Conservation (phyloP, 805 yeast genomes). For the Yarrowia hollandica region DNA sequence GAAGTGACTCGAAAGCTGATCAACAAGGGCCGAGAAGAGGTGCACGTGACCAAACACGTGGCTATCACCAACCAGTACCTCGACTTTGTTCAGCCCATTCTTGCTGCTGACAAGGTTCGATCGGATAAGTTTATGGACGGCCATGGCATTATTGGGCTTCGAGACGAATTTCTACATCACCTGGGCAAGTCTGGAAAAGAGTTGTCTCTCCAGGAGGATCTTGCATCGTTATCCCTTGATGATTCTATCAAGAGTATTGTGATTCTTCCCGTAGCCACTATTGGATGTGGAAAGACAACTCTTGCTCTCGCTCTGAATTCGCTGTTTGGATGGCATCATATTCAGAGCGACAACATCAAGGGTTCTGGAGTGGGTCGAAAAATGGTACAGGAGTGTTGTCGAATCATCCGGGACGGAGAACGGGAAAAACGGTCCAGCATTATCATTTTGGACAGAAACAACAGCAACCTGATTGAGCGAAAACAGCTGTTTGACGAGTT, state of each 20-base stretch:
- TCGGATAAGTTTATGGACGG: constrained; percentile 52
- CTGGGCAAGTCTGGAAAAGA: constrained; percentile 61
- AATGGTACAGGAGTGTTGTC: constrained; percentile 28
- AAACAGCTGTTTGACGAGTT: constrained; percentile 58
- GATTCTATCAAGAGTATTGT: constrained; percentile 45
- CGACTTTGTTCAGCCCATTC: constrained; percentile 59
- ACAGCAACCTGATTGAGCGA: constrained; percentile 72
- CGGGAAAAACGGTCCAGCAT: constrained; percentile 32
- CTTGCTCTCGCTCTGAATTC: constrained; percentile 58
- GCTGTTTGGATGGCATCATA: constrained; percentile 68
- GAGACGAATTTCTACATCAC: constrained; percentile 61
- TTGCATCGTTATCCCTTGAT: neutral
- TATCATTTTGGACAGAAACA: constrained; percentile 80
- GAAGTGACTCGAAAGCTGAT: constrained; percentile 66
- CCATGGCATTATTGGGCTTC: constrained; percentile 70
- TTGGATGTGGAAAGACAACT: constrained; percentile 96
- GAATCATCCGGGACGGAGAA: constrained; percentile 25
- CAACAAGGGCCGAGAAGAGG: constrained; percentile 32
- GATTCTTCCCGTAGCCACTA: constrained; percentile 79
- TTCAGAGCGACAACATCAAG: constrained; percentile 77
- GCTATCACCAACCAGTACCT: constrained; percentile 55
- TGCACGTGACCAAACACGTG: constrained; percentile 37
- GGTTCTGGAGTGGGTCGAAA: constrained; percentile 35
- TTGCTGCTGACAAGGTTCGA: constrained; percentile 52
- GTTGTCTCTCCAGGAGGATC: constrained; percentile 38